phyloP scores from a whole-genome alignment of 768 basidiomycete species.

The Chalciporus sphaerocephalus region DNA sequence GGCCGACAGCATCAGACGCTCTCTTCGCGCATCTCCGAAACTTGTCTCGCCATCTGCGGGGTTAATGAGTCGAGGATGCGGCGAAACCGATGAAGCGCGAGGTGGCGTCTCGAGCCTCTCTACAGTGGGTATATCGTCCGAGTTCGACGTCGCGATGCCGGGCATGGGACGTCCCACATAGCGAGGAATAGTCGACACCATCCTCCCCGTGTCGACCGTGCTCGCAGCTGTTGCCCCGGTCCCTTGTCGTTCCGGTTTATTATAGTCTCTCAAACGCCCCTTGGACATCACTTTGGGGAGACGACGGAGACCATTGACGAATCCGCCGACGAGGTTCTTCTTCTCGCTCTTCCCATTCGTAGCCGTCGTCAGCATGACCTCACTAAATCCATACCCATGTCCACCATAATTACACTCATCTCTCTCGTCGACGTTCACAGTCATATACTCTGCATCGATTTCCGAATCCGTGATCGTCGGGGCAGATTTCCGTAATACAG shows the following conservation, averaged over 20 bases:
- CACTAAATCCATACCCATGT: constrained; percentile 24
- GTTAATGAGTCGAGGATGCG: constrained; percentile 13
- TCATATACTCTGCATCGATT: constrained; percentile 33
- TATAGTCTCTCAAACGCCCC: constrained; percentile 24
- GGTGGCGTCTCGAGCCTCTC: constrained; percentile 26
- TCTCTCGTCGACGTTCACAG: constrained; percentile 25
- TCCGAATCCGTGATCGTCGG: constrained; percentile 32
- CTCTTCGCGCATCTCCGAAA: constrained; percentile 20
- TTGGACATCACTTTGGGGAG: constrained; percentile 34
- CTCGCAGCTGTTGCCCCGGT: not conserved
- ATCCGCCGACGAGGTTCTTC: constrained; percentile 29
- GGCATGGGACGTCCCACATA: constrained; percentile 19
- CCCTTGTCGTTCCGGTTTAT: constrained; percentile 22
- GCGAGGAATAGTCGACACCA: constrained; percentile 10
- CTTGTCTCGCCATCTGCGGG: constrained; percentile 20
- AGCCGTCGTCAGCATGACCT: constrained; percentile 15
- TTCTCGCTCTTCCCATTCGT: constrained; percentile 29
- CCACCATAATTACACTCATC: constrained; percentile 17
- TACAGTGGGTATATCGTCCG: constrained; percentile 28
- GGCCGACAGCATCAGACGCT: constrained; percentile 23
- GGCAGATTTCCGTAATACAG: constrained; percentile 25
- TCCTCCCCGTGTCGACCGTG: constrained; percentile 12
- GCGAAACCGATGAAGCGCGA: constrained; percentile 25
- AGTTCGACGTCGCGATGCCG: constrained; percentile 20
- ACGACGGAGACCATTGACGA: constrained; percentile 29